phyloP scores from a whole-genome alignment of 2,329 filamentous ascomycete species.

The Teratosphaeria zuluensis region DNA sequence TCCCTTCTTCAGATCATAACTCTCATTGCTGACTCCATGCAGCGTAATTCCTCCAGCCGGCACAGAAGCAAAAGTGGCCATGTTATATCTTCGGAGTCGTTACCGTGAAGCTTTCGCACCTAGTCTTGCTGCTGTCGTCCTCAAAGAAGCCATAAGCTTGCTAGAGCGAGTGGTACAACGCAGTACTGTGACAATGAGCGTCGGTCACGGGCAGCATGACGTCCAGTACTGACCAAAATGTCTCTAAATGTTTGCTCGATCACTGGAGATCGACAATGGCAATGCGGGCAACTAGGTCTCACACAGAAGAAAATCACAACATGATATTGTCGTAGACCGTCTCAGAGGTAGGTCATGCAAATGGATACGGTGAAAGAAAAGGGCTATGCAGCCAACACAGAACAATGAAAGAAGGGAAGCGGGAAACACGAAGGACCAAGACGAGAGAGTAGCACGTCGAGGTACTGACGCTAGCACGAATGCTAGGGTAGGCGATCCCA shows the following conservation, averaged over 20 bases:
- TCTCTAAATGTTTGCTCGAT: neutral
- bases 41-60: constrained; percentile 18
- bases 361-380: too few relatives aligned
- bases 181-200: neutral
- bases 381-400: too few relatives aligned
- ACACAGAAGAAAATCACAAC: too few relatives aligned
- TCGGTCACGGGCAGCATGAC: neutral
- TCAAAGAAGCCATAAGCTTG: constrained; percentile 13
- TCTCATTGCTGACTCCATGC: constrained; percentile 13
- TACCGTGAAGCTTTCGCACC: constrained; percentile 1
- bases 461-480: neutral
- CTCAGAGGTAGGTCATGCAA: too few relatives aligned
- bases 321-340: too few relatives aligned
- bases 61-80: constrained; percentile 9
- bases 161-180: neutral
- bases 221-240: neutral
- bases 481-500: neutral
- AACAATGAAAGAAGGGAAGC: too few relatives aligned
- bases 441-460: neutral
- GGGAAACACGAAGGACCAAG: too few relatives aligned
- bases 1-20: constrained; percentile 9
- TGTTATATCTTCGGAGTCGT: constrained; percentile 6
- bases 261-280: neutral
- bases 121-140: neutral
- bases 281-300: too few relatives aligned